Percentiles rank a stretch among this genome's conserved stretches.
phyloP scores from a whole-genome alignment of 1,139 yeast species.

The Saccharomyces hybrid region DNA sequence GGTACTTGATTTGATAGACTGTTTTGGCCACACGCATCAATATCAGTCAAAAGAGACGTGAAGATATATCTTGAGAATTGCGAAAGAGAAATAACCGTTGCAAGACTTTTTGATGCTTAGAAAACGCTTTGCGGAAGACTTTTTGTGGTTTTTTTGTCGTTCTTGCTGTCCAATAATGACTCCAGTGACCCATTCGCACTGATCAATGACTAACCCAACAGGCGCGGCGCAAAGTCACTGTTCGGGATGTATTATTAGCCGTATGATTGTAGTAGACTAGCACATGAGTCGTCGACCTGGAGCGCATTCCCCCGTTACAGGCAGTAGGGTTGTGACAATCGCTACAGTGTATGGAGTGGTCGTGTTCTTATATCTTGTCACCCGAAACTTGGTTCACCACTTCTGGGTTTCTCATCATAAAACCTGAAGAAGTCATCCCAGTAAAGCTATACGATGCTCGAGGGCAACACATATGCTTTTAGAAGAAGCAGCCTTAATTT shows the following conservation, averaged over 20 bases:
- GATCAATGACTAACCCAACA: background rate
- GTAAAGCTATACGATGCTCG: background rate
- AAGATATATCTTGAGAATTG: background rate
- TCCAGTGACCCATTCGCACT: background rate
- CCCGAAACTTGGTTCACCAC: background rate
- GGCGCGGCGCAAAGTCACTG: background rate
- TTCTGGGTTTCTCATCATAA: background rate
- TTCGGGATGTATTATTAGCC: background rate
- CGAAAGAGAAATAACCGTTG: background rate
- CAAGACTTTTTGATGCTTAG: background rate
- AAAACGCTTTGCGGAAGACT: background rate
- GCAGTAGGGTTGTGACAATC: background rate
- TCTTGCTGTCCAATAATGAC: background rate
- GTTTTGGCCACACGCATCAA: background rate
- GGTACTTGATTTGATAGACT: background rate
- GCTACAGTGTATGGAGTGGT: background rate
- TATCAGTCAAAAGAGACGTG: background rate
- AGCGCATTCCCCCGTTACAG: background rate
- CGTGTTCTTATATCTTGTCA: background rate
- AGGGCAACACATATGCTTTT: background rate
- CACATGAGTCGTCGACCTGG: background rate
- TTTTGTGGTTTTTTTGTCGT: background rate
- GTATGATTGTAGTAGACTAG: background rate
- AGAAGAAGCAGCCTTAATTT: background rate
- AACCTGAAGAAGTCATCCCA: background rate